Conservation (phyloP, 257 asterid species). For the Misopates orontium region DNA sequence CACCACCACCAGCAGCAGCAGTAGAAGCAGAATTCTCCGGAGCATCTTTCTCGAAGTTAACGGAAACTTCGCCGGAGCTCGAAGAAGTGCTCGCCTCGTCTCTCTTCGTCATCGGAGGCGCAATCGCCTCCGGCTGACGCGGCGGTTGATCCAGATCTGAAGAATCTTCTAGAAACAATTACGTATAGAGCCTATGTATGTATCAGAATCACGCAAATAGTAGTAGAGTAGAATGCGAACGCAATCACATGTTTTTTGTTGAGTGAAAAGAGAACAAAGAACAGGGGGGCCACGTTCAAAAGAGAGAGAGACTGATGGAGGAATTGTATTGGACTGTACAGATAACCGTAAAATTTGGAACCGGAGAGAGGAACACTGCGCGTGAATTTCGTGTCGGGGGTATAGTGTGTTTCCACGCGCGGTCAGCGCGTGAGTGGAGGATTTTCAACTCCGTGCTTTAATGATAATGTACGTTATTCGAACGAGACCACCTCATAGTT, state of each 20-base stretch:
- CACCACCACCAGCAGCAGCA: conserved; percentile 19
- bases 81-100: conserved; percentile 39
- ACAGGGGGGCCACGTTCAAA: background rate
- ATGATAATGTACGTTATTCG: too few species aligned
- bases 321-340: background rate
- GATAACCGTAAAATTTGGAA: conserved; percentile 18
- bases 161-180: background rate
- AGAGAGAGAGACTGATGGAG: background rate
- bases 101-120: conserved; percentile 39
- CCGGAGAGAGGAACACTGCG: background rate
- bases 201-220: background rate
- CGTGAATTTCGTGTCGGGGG: too few species aligned
- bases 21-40: conserved; percentile 23
- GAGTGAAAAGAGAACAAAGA: too few species aligned
- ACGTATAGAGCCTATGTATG: background rate
- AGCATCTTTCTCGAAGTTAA: conserved; percentile 42
- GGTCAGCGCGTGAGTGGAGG: too few species aligned
- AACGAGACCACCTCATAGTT: too few species aligned
- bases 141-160: conserved; percentile 54
- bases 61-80: conserved; percentile 53
- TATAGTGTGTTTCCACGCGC: background rate
- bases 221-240: background rate
- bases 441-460: too few species aligned
- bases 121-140: conserved; percentile 37
- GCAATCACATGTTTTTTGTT: background rate